phyloP scores from a whole-genome alignment of 108 stramenopile genomes.

The Conticribra guillardii region DNA sequence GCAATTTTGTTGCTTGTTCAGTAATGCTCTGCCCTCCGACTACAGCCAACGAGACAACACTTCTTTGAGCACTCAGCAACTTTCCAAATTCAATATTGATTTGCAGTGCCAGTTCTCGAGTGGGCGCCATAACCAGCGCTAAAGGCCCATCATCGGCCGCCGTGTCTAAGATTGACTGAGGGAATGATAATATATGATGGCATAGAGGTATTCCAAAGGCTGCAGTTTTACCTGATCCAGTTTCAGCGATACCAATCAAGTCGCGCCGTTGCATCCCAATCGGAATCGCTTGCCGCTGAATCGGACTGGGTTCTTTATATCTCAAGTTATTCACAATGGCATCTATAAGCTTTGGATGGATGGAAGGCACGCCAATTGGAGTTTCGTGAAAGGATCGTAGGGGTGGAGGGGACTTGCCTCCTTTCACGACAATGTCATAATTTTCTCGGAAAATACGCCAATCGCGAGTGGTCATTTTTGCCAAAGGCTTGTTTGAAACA shows the following conservation, averaged over 20 bases:
- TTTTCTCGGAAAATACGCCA: slow-evolving; percentile 99
- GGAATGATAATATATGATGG: slow-evolving; percentile 82
- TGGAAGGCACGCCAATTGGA: slow-evolving; percentile 53
- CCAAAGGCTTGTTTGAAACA: slow-evolving; percentile 78
- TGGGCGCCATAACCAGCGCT: slow-evolving; percentile 95
- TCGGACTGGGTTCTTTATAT: slow-evolving; percentile 93
- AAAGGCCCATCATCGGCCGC: slow-evolving; percentile 92
- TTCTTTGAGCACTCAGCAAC: slow-evolving; percentile 54
- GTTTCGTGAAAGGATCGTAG: slow-evolving; percentile 84
- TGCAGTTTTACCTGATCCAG: slow-evolving; percentile 93
- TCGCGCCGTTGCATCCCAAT: slow-evolving; percentile 93
- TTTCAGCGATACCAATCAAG: slow-evolving; percentile 98
- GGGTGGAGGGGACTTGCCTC: slow-evolving; percentile 90
- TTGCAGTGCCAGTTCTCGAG: slow-evolving; percentile 95
- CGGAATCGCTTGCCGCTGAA: slow-evolving; percentile 94
- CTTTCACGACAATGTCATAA: slow-evolving; percentile 94
- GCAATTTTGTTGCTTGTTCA: slow-evolving; percentile 85
- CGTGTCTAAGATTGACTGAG: slow-evolving; percentile 50
- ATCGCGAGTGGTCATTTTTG: slow-evolving; percentile 93
- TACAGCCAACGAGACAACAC: slow-evolving; percentile 60
- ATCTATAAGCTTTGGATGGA: slow-evolving; percentile 62
- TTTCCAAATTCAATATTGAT: slow-evolving; percentile 92
- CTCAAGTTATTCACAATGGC: slow-evolving; percentile 71
- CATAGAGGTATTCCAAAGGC: slow-evolving; percentile 94
- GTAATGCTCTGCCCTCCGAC: slow-evolving; percentile 94